phyloP scores from a whole-genome alignment of 2,329 filamentous ascomycete species.

The Apiospora arundinis region DNA sequence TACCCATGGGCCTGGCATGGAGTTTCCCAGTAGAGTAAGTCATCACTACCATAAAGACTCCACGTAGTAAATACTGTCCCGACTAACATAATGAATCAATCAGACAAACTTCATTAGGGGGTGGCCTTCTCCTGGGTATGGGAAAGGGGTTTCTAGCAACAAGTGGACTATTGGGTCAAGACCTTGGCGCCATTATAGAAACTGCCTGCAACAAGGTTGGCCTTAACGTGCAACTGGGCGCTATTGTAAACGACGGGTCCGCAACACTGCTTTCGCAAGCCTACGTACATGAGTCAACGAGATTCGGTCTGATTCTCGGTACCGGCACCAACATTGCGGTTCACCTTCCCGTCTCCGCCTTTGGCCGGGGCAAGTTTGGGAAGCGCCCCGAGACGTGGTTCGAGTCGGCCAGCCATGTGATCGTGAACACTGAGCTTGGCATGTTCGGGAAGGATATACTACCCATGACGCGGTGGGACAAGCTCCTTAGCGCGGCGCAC shows the following conservation, averaged over 20 bases:
- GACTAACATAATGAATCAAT: conserved; percentile 12
- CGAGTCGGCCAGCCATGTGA: conserved; percentile 63
- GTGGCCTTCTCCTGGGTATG: conserved; percentile 66
- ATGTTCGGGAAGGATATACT: conserved; percentile 69
- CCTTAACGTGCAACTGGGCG: conserved; percentile 61
- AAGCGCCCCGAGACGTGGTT: conserved; percentile 62
- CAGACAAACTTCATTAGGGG: conserved; percentile 68
- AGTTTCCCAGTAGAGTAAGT: conserved; percentile 74
- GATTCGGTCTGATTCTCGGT: conserved; percentile 70
- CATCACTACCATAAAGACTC: conserved; percentile 18
- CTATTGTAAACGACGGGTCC: conserved; percentile 71
- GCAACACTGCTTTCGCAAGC: conserved; percentile 71
- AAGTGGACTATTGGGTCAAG: conserved; percentile 62
- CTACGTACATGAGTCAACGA: conserved; percentile 63
- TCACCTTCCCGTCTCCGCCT: conserved; percentile 64
- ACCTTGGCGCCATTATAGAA: conserved; percentile 65
- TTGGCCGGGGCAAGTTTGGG: conserved; percentile 64
- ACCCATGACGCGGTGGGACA: conserved; percentile 68
- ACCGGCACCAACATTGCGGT: conserved; percentile 72
- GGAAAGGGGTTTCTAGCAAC: conserved; percentile 70
- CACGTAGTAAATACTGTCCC: background rate
- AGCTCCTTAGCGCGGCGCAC: conserved; percentile 55
- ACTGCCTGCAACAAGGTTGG: conserved; percentile 56
- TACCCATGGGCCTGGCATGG: conserved; percentile 70
- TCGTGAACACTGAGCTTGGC: conserved; percentile 71